These are phyloP conservation scores for Pluteus cervinus DNA, from an alignment of 768 basidiomycete genomes.

Conservation along the genomic window DNA sequence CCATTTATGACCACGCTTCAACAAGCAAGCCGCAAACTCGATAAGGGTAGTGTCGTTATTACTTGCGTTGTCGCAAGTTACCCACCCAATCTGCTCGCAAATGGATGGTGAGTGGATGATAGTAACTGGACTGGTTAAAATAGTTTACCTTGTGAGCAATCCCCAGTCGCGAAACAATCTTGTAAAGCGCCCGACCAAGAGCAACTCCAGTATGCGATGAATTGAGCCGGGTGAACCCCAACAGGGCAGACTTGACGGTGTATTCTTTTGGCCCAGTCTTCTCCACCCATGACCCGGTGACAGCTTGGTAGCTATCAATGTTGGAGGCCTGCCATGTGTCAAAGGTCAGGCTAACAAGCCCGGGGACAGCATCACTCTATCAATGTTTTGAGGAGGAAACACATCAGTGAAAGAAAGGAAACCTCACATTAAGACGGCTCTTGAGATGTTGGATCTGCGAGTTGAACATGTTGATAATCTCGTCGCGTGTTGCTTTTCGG, in stretches of 20 bases:
- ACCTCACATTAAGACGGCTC: too few relatives aligned
- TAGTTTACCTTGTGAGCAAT: slow-evolving; percentile 23
- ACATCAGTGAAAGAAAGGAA: slow-evolving; percentile 14
- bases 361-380: slow-evolving; percentile 2
- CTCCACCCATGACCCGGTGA: slow-evolving; percentile 1
- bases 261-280: neutral
- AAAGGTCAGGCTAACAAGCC: slow-evolving; percentile 3
- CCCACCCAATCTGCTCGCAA: slow-evolving; percentile 18
- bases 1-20: too few relatives aligned
- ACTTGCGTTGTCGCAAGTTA: slow-evolving; percentile 29
- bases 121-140: too few relatives aligned
- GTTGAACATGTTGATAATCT: too few relatives aligned
- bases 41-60: slow-evolving; percentile 31
- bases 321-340: slow-evolving; percentile 6
- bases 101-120: slow-evolving; percentile 3
- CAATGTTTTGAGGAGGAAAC: neutral
- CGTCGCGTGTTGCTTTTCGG: too few relatives aligned
- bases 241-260: too few relatives aligned
- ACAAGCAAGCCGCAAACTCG: too few relatives aligned
- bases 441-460: too few relatives aligned
- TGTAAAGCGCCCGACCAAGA: slow-evolving; percentile 32
- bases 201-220: slow-evolving; percentile 27
- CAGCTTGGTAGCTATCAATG: neutral
- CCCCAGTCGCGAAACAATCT: slow-evolving; percentile 18
- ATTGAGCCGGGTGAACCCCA: slow-evolving; percentile 32